Conservation (phyloP, 257 asterid species). For the Solanum pinnatisectum region DNA sequence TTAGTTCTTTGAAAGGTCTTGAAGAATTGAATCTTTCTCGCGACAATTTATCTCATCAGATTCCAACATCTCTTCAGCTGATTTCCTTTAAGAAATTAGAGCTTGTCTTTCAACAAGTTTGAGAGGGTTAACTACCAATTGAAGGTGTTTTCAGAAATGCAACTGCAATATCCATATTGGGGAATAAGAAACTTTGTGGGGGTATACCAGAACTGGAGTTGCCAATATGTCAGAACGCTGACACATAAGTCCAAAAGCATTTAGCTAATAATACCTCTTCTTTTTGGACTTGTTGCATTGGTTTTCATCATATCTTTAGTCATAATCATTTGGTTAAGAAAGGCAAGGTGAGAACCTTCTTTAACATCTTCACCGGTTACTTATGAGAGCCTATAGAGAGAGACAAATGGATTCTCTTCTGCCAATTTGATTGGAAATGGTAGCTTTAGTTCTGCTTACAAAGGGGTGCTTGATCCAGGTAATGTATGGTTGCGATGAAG, state of each 20-base stretch:
- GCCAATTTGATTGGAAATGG: conserved; percentile 5
- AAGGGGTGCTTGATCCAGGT: conserved; percentile 7
- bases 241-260: background rate
- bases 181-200: conserved; percentile 25
- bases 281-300: background rate
- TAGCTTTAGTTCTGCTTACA: conserved; percentile 3
- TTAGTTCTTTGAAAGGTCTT: conserved; percentile 11
- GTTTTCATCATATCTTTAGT: background rate
- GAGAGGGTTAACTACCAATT: conserved; percentile 17
- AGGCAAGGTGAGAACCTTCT: background rate
- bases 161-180: background rate
- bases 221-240: background rate
- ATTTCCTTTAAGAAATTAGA: conserved; percentile 1
- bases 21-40: conserved; percentile 12
- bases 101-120: conserved; percentile 23
- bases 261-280: background rate
- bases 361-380: background rate
- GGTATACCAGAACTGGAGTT: conserved; percentile 2
- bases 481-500: background rate
- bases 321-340: background rate
- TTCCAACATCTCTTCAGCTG: conserved; percentile 12
- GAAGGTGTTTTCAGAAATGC: conserved; percentile 11
- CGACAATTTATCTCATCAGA: conserved; percentile 17
- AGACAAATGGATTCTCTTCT: conserved; percentile 20
- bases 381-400: conserved; percentile 2